Evolutionary conservation across 148 eudicot species (phyloP), one percentile per base, ranked within the genome.

Genomic region (Silene latifolia): DNA sequence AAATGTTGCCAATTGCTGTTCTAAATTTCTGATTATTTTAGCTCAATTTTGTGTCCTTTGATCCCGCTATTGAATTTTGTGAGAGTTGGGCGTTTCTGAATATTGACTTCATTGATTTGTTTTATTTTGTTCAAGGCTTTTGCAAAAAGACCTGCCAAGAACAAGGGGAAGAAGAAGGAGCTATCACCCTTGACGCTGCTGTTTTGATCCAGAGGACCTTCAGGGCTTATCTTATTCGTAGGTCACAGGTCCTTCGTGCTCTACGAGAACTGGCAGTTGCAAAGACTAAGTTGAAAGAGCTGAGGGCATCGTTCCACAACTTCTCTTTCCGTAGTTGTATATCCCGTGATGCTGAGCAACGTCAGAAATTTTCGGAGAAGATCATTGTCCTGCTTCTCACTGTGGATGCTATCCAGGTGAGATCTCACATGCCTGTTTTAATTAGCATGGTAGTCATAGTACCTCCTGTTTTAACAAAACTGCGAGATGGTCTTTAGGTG

Each of bases 311-410:
- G 80, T 94, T 94, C 83, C 92, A 91, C 78, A 94, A 94, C 80
- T 92, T 90, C 85, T 64, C 96, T 35, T 94, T 90, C 67, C 88
- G 97, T 32, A 93, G 88, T 56, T 93, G 82, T 57, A 51, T 94
- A 20, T 66, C 89, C 24, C 89, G 86, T 80, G 90, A 92, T 70
- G 91, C 93, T 47, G 96, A 87, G 90, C 97, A 94, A 81, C 90
- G 88, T 44, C 97, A 94, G 80, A 92, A 81, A 76, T 94, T 91
- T 71, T 70, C 96, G 2, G 97, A 94, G 81, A 91, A 73, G 85
- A 82, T 94, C 76, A 92, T 94, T 80, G 98, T 92, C 59, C 83
- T 94, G 73, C 96, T 94, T 65, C 92, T 94, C 69, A 94, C 98
- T 78, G 96, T 94, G 54, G 98, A 94, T 77, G 85, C 86, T 77